These are phyloP conservation scores for Pseudogymnoascus sp. DNA, from an alignment of 2,329 filamentous ascomycete species.

Conservation along the genomic window DNA sequence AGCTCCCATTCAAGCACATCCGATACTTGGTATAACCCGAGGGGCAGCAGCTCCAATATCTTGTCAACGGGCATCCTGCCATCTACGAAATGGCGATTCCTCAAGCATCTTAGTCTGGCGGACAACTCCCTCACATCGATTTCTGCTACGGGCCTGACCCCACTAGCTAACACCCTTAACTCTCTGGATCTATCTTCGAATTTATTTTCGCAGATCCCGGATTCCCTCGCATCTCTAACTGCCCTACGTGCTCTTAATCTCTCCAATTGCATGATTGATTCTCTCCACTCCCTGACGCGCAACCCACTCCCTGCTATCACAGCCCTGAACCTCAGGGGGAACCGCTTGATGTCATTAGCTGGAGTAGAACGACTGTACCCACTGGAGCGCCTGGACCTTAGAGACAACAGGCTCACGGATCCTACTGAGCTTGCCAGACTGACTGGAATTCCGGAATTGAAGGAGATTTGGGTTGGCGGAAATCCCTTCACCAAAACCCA, in stretches of 20 bases:
- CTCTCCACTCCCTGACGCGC: conserved; percentile 74
- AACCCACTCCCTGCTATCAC: conserved; percentile 89
- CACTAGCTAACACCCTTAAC: conserved; percentile 78
- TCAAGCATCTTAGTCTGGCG: conserved; percentile 82
- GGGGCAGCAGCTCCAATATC: conserved; percentile 73
- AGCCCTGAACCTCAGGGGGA: conserved; percentile 81
- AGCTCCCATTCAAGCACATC: conserved; percentile 80
- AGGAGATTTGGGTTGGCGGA: conserved; percentile 83
- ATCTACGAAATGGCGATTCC: conserved; percentile 85
- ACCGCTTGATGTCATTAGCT: conserved; percentile 76
- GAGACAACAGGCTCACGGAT: conserved; percentile 86
- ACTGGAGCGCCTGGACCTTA: conserved; percentile 78
- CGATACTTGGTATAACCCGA: conserved; percentile 51
- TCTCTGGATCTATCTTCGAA: conserved; percentile 91
- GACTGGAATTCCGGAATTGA: conserved; percentile 82
- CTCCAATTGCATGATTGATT: conserved; percentile 96
- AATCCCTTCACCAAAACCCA: conserved; percentile 90
- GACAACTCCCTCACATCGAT: conserved; percentile 86
- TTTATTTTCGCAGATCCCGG: conserved; percentile 87
- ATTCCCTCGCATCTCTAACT: conserved; percentile 76
- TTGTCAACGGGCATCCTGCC: conserved; percentile 64
- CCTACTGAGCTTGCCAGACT: conserved; percentile 83
- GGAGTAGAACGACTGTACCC: conserved; percentile 85
- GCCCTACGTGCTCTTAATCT: conserved; percentile 87
- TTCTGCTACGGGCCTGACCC: conserved; percentile 63